phyloP scores from a whole-genome alignment of 306 rosid species.

The Aeschynomene evenia region DNA sequence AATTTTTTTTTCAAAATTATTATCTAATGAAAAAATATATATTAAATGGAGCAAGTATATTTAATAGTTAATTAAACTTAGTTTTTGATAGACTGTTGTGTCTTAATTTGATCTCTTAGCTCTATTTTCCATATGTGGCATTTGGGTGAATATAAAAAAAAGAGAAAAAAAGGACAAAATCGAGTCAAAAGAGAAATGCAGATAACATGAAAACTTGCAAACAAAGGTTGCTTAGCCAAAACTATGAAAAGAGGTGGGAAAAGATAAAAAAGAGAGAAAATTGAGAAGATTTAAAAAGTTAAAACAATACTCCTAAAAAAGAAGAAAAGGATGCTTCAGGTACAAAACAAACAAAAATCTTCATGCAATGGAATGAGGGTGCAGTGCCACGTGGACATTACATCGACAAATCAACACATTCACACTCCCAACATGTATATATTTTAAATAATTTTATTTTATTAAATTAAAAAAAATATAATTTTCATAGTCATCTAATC shows the following conservation, averaged over 20 bases:
- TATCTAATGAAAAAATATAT: too few species aligned
- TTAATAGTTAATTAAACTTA: too few species aligned
- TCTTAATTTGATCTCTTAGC: not conserved
- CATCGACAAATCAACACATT: not conserved
- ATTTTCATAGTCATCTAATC: too few species aligned
- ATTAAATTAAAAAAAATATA: too few species aligned
- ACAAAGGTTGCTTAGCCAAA: slow-evolving; percentile 26
- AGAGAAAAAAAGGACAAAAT: not conserved
- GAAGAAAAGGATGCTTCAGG: not conserved
- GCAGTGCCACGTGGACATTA: slow-evolving; percentile 6
- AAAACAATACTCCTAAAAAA: too few species aligned
- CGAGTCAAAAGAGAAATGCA: not conserved
- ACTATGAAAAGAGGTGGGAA: not conserved
- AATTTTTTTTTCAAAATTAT: too few species aligned
- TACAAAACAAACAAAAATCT: not conserved
- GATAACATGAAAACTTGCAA: slow-evolving; percentile 21
- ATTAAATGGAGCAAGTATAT: too few species aligned
- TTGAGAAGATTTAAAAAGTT: not conserved
- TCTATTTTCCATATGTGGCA: not conserved
- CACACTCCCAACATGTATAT: not conserved
- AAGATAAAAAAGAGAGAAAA: not conserved
- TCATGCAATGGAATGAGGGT: not conserved
- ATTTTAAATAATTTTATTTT: not conserved
- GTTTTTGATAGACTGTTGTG: too few species aligned
- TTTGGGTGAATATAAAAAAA: not conserved